Percentiles rank a stretch among this genome's conserved stretches.
Evolutionary conservation across 441 rosid genomes (phyloP).

Genomic region (Pelargonium cotyledonis): DNA sequence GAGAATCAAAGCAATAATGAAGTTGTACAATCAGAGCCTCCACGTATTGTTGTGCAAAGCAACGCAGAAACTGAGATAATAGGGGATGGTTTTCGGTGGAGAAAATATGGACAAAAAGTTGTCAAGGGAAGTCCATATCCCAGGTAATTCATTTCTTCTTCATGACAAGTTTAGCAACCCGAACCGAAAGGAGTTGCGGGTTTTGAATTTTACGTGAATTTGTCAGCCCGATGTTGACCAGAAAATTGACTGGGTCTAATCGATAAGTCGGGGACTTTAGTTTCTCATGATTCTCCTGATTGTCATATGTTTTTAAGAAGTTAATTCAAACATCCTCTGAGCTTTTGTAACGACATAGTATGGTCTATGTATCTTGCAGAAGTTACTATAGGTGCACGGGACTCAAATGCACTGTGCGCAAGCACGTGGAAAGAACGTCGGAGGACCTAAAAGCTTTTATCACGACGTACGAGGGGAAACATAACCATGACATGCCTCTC

Average conservation of each 20-base stretch:
- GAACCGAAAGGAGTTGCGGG: too few relatives aligned
- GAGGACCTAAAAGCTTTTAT: conserved; percentile 78
- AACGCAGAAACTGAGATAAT: conserved; percentile 84
- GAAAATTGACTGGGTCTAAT: too few relatives aligned
- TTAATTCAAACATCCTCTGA: too few relatives aligned
- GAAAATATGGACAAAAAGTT: conserved; percentile 93
- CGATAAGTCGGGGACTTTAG: too few relatives aligned
- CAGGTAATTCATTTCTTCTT: conserved; percentile 30
- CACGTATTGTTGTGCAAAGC: conserved; percentile 85
- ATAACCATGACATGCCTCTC: conserved; percentile 72
- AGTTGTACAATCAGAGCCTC: conserved; percentile 54
- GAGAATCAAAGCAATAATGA: conserved; percentile 60
- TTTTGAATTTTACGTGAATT: too few relatives aligned
- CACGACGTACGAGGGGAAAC: conserved; percentile 91
- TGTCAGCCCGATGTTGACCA: too few relatives aligned
- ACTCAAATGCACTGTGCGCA: conserved; percentile 68
- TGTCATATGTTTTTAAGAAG: too few relatives aligned
- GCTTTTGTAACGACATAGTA: too few relatives aligned
- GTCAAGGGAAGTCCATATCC: conserved; percentile 94
- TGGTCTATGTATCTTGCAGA: conserved; percentile 30
- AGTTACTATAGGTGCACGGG: conserved; percentile 91
- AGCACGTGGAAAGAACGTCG: conserved; percentile 81
- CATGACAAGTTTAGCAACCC: too few relatives aligned
- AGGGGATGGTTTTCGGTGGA: conserved; percentile 93
- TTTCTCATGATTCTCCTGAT: too few relatives aligned